Base-by-base conservation (phyloP, 192 early-diverging fungal genomes). In the Dimargaris cristalligena region DNA sequence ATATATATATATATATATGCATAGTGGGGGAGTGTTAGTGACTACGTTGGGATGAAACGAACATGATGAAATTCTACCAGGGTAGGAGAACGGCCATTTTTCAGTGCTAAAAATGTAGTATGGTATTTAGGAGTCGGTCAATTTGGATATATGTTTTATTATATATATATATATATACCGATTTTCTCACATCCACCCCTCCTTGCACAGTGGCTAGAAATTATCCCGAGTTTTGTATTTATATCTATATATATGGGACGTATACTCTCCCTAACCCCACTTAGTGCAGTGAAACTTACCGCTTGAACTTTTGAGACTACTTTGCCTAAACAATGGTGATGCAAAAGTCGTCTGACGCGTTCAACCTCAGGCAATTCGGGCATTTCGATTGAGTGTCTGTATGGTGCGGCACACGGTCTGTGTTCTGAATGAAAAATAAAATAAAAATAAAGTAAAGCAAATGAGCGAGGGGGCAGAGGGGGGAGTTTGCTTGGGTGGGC, bases 291-390 rank as follows among this genome's bases (percentile, higher is more conserved):
- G 16, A 1, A 2, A 56, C 58, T 59, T 66, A 72, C 75, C 34
- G 74, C 63, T 20, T 65, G 63, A 55, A 80, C 76, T 6, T 50
- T 33, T 0, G 63, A 56, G 44, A 88, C 78, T 38, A 64, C 69
- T 41, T 72, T 65, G 41, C 75, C 74, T 8, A 85, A 52, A 54
- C 71, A 68, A 26, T 72, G 64, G 25, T 60, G 61, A 49, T 87
- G 75, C 38, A 83, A 62, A 50, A 74, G 69, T 44, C 66, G 63
- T 25, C 86, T 70, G 25, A 78, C 82, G 13, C 73, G 74, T 70
- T 91, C 86, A 23, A 86, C 86, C 57, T 87, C 79, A 14, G 78
- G 80, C 31, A 85, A 75, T 62, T 87, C 85, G 1, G 85, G 83
- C 85, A 87, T 85, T 11, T 58, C 30, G 50, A 31, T n/a, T n/a